phyloP scores from a whole-genome alignment of 495 filamentous ascomycete species.

The Penicillium nucicola region DNA sequence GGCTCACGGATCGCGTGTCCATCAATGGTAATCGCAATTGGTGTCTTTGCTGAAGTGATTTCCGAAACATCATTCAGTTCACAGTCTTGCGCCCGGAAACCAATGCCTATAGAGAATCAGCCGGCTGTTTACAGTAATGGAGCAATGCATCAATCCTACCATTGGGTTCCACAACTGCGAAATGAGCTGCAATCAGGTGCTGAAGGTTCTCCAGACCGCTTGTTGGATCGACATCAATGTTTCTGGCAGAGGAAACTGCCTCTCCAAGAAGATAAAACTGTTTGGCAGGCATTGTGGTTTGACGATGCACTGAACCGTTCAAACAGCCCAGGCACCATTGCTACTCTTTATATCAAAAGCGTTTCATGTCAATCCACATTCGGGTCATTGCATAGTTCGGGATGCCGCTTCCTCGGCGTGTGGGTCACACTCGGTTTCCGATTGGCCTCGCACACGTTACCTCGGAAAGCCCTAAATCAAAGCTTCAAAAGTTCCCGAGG shows the following conservation, averaged over 20 bases:
- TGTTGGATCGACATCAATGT: constrained; percentile 21
- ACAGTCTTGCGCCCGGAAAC: constrained; percentile 29
- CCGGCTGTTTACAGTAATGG: not conserved
- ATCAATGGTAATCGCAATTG: constrained; percentile 34
- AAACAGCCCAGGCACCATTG: not conserved
- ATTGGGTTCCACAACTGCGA: constrained; percentile 25
- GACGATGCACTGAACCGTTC: not conserved
- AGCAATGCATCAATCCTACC: constrained; percentile 4
- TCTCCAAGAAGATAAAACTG: constrained; percentile 38
- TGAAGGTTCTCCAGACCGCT: constrained; percentile 23
- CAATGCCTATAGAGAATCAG: constrained; percentile 25
- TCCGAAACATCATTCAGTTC: constrained; percentile 21
- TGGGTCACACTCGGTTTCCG: not conserved
- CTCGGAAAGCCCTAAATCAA: not conserved
- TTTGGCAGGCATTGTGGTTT: constrained; percentile 24
- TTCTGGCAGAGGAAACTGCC: constrained; percentile 20
- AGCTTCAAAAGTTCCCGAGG: not conserved
- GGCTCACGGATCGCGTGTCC: constrained; percentile 37
- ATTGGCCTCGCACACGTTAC: not conserved
- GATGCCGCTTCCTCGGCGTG: constrained; percentile 1
- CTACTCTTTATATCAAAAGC: constrained; percentile 4
- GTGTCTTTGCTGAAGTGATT: constrained; percentile 21
- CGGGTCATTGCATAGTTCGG: constrained; percentile 2
- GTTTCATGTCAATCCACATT: not conserved
- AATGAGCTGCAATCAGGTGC: constrained; percentile 30